Evolutionary conservation across 2,329 filamentous ascomycete species (phyloP).

Genomic region (Thelonectria olida): DNA sequence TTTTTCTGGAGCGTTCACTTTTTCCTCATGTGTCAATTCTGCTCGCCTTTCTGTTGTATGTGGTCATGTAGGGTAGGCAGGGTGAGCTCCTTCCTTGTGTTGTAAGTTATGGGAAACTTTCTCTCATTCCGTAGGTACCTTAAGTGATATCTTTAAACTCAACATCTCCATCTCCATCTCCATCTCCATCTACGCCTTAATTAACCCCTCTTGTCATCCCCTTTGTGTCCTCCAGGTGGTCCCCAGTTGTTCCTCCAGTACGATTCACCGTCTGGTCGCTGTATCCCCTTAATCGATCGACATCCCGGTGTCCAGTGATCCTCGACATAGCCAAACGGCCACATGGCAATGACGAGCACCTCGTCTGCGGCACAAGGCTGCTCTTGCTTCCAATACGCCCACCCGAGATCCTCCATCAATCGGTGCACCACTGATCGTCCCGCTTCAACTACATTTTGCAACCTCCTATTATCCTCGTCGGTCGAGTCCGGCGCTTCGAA

Average conservation of each 20-base stretch:
- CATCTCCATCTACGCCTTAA: neutral
- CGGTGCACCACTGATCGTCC: constrained; percentile 30
- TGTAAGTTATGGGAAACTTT: too few relatives aligned
- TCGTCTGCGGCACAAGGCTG: constrained; percentile 62
- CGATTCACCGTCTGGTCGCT: constrained; percentile 6
- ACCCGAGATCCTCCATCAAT: constrained; percentile 61
- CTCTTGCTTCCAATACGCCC: constrained; percentile 69
- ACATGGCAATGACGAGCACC: constrained; percentile 70
- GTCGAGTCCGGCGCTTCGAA: constrained; percentile 25
- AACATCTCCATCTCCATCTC: neutral
- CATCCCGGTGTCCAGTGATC: constrained; percentile 58
- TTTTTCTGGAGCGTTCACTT: constrained; percentile 3
- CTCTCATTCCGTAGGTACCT: too few relatives aligned
- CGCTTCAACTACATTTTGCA: constrained; percentile 28
- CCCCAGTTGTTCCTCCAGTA: constrained; percentile 37
- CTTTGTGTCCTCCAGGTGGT: neutral
- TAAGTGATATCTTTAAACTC: too few relatives aligned
- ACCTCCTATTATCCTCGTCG: neutral
- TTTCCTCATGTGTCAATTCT: neutral
- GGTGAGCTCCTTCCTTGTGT: too few relatives aligned
- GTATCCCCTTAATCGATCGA: constrained; percentile 39
- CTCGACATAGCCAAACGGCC: constrained; percentile 64
- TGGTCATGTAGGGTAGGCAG: too few relatives aligned
- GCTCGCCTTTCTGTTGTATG: too few relatives aligned
- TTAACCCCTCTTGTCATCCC: neutral